Evolutionary conservation across 129 eudicot species (phyloP).

Genomic region (Solidago caesia): DNA sequence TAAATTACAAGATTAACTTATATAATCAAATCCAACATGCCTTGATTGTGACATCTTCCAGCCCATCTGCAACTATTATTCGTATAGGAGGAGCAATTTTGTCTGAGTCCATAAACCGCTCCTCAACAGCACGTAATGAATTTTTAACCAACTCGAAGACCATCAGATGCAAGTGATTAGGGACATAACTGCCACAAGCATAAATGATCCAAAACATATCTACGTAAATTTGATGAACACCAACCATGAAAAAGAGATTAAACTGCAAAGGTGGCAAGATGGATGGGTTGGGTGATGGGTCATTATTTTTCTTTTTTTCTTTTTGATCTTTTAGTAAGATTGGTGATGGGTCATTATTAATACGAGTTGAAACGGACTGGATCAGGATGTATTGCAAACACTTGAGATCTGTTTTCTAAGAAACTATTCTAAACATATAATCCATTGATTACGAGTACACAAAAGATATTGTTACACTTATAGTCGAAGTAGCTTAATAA

Average conservation of each 20-base stretch:
- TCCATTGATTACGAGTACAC: neutral
- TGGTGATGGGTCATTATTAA: too few species aligned
- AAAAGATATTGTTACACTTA: neutral
- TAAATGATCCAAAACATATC: neutral
- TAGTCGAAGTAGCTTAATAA: neutral
- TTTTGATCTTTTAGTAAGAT: neutral
- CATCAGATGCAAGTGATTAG: constrained; percentile 92
- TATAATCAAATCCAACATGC: constrained; percentile 33
- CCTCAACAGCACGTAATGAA: constrained; percentile 96
- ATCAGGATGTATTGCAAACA: neutral
- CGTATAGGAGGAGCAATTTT: constrained; percentile 86
- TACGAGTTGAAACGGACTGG: too few species aligned
- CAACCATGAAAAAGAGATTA: neutral
- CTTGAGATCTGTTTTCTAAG: neutral
- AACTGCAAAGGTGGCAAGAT: constrained; percentile 4
- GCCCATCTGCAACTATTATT: constrained; percentile 90
- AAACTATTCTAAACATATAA: neutral
- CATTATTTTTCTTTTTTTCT: neutral
- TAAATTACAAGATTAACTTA: neutral
- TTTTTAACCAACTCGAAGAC: constrained; percentile 96
- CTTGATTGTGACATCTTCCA: constrained; percentile 97
- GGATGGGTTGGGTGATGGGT: neutral
- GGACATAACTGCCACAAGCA: constrained; percentile 71
- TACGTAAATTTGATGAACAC: neutral
- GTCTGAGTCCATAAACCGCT: constrained; percentile 83